phyloP scores from a whole-genome alignment of 768 basidiomycete species.

The Asterophora lycoperdoides region DNA sequence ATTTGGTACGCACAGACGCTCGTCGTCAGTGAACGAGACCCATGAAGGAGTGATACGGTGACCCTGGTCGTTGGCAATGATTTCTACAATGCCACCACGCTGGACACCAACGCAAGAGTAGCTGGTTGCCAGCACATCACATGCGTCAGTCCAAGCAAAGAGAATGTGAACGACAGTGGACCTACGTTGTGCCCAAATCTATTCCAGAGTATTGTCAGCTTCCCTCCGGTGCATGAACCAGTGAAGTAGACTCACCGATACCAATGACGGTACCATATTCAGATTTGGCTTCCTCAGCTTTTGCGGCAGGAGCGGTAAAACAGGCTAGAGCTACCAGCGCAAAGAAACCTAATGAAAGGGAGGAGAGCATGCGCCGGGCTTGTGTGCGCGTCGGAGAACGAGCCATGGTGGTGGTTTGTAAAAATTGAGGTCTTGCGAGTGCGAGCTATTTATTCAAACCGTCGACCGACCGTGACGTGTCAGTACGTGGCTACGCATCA shows the following conservation, averaged over 20 bases:
- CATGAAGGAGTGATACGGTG: slow-evolving; percentile 88
- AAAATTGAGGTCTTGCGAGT: slow-evolving; percentile 15
- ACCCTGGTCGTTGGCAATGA: slow-evolving; percentile 87
- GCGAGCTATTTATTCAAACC: slow-evolving; percentile 27
- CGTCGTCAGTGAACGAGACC: slow-evolving; percentile 78
- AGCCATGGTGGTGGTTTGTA: slow-evolving; percentile 35
- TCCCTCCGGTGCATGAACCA: background rate
- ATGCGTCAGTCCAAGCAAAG: slow-evolving; percentile 19
- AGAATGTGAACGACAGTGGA: slow-evolving; percentile 13
- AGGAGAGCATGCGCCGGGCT: slow-evolving; percentile 51
- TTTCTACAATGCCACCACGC: slow-evolving; percentile 82
- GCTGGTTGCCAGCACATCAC: slow-evolving; percentile 35
- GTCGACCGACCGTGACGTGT: slow-evolving; percentile 30
- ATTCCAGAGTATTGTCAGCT: slow-evolving; percentile 13
- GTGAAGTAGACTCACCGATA: slow-evolving; percentile 55
- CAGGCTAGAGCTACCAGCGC: slow-evolving; percentile 68
- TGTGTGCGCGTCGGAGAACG: slow-evolving; percentile 55
- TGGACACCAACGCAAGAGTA: slow-evolving; percentile 96
- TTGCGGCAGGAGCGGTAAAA: slow-evolving; percentile 58
- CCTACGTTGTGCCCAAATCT: slow-evolving; percentile 91
- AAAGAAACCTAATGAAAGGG: slow-evolving; percentile 57
- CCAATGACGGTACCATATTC: slow-evolving; percentile 94
- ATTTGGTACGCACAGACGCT: slow-evolving; percentile 50
- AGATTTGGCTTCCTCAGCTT: slow-evolving; percentile 61
- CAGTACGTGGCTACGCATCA: slow-evolving; percentile 35